Percentiles rank a stretch among this genome's conserved stretches.
phyloP scores from a whole-genome alignment of 257 asterid species.

The Jaltomata sinuosa region DNA sequence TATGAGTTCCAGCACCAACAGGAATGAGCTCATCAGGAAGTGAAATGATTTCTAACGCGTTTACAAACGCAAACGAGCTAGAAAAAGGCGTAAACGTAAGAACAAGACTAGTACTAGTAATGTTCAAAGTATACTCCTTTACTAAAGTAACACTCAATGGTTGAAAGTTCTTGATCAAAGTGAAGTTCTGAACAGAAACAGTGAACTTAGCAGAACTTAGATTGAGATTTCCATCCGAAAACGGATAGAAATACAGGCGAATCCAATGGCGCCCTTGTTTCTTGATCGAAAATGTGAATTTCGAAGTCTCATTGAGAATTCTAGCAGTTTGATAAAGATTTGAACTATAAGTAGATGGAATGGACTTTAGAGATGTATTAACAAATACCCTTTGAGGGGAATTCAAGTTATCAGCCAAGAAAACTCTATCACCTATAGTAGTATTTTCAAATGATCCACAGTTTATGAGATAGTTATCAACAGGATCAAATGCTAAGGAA shows the following conservation, averaged over 20 bases:
- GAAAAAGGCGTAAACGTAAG: constrained; percentile 21
- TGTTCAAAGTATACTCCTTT: constrained; percentile 26
- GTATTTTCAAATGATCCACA: constrained; percentile 26
- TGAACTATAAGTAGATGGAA: constrained; percentile 13
- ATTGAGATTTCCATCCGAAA: constrained; percentile 2
- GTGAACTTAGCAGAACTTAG: constrained; percentile 22
- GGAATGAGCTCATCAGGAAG: constrained; percentile 31
- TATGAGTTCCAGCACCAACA: constrained; percentile 3
- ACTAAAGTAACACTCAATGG: constrained; percentile 11
- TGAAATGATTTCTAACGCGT: constrained; percentile 27
- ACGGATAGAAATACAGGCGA: constrained; percentile 29
- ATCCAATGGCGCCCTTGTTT: constrained; percentile 24
- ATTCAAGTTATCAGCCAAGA: constrained; percentile 21
- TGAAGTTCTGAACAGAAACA: constrained; percentile 22
- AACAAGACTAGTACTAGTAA: constrained; percentile 9
- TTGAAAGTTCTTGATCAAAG: constrained; percentile 23
- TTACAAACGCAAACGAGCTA: constrained; percentile 25
- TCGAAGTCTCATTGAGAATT: constrained; percentile 16
- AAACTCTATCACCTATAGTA: constrained; percentile 20
- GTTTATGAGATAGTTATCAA: constrained; percentile 28
- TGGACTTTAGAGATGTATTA: constrained; percentile 4
- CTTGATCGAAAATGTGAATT: constrained; percentile 20
- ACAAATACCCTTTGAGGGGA: constrained; percentile 6
- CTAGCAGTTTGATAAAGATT: constrained; percentile 26
- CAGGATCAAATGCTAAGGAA: constrained; percentile 21